These are phyloP conservation scores for Malania oleifera DNA, from an alignment of 164 flowering plant species.

Conservation along the genomic window DNA sequence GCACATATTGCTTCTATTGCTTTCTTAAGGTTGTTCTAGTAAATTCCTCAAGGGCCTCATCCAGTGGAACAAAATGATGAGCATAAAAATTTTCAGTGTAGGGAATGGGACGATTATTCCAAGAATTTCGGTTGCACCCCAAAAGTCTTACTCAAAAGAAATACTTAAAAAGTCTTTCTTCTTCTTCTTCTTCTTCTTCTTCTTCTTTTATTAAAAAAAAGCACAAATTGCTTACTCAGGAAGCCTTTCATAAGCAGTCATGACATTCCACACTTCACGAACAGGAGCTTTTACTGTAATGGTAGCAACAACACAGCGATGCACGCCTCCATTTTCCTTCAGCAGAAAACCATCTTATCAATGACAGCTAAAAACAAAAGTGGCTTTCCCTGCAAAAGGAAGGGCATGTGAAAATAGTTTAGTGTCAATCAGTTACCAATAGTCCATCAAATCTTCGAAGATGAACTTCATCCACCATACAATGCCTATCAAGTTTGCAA, in stretches of 20 bases:
- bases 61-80: too few relatives aligned
- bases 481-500: constrained; percentile 72
- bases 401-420: constrained; percentile 14
- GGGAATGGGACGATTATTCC: too few relatives aligned
- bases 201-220: neutral
- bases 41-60: too few relatives aligned
- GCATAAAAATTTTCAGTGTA: too few relatives aligned
- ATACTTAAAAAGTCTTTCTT: too few relatives aligned
- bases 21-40: too few relatives aligned
- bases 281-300: constrained; percentile 93
- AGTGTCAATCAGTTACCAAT: constrained; percentile 55
- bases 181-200: too few relatives aligned
- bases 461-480: constrained; percentile 94
- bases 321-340: constrained; percentile 98
- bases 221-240: constrained; percentile 65
- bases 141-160: neutral
- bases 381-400: constrained; percentile 2
- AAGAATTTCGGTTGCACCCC: too few relatives aligned
- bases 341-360: constrained; percentile 31
- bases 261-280: constrained; percentile 86
- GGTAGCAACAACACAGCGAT: constrained; percentile 90
- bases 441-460: constrained; percentile 94
- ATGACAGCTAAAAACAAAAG: constrained; percentile 13
- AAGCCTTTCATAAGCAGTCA: constrained; percentile 87
- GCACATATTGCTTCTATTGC: too few relatives aligned